phyloP scores from a whole-genome alignment of 495 filamentous ascomycete genomes.

The Astrocystis sublimbata region DNA sequence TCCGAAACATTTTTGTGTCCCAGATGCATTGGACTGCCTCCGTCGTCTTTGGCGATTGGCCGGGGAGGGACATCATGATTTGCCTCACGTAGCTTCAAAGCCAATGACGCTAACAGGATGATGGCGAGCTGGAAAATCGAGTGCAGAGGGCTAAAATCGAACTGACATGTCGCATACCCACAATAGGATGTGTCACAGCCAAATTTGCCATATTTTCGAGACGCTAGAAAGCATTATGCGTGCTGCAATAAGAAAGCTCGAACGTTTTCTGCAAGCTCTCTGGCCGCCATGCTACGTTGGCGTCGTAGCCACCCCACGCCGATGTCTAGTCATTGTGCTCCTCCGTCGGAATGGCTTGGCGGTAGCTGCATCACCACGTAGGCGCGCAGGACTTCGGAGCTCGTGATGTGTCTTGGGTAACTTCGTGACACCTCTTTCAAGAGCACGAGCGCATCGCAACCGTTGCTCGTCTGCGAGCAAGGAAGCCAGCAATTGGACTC shows the following conservation, averaged over 20 bases:
- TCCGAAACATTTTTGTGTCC: conserved; percentile 9
- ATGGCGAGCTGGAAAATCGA: not conserved
- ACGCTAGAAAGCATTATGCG: not conserved
- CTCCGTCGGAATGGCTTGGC: conserved; percentile 12
- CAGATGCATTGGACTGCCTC: not conserved
- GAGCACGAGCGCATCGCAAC: not conserved
- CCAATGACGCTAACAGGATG: conserved; percentile 4
- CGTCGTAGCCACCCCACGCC: conserved; percentile 7
- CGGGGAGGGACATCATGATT: not conserved
- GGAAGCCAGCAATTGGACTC: not conserved
- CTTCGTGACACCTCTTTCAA: not conserved
- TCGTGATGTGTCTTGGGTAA: not conserved
- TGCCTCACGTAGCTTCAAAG: conserved; percentile 1
- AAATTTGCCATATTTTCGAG: not conserved
- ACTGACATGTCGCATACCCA: conserved; percentile 11
- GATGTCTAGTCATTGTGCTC: not conserved
- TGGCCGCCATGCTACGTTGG: conserved; percentile 3
- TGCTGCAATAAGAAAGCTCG: not conserved
- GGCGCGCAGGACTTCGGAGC: not conserved
- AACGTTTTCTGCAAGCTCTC: conserved; percentile 15
- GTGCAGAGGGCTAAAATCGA: not conserved
- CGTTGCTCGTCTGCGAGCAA: not conserved
- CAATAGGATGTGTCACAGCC: not conserved
- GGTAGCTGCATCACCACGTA: conserved; percentile 9
- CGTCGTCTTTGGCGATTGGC: not conserved